These are phyloP conservation scores for Protostelium mycophagum DNA, from an alignment of 78 protist species.

Conservation along the genomic window DNA sequence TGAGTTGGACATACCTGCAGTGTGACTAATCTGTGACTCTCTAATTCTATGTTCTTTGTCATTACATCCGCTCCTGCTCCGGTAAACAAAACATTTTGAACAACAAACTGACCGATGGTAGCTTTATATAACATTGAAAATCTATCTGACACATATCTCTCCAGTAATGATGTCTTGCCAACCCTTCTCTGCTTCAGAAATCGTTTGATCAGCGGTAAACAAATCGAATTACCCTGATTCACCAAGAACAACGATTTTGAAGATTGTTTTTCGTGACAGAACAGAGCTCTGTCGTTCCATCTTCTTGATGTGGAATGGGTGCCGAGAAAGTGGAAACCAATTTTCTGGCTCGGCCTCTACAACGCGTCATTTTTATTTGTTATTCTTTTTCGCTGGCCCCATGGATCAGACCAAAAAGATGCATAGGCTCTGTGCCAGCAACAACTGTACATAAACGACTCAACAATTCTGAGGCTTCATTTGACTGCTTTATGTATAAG, in stretches of 20 bases:
- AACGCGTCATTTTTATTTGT: too few species aligned
- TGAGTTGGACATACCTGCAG: background rate
- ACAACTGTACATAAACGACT: too few species aligned
- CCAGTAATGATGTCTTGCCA: background rate
- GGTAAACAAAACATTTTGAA: too few species aligned
- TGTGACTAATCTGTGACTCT: constrained; percentile 31
- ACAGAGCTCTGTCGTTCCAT: background rate
- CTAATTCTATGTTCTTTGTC: background rate
- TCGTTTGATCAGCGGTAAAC: too few species aligned
- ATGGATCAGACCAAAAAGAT: too few species aligned
- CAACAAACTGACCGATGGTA: background rate
- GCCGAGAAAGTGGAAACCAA: too few species aligned
- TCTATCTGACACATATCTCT: background rate
- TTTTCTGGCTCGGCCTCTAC: too few species aligned
- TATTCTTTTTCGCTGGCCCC: too few species aligned
- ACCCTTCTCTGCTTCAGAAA: background rate
- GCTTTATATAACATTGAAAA: background rate
- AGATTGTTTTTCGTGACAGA: background rate
- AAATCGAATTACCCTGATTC: background rate
- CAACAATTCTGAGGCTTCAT: too few species aligned
- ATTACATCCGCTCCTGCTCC: background rate
- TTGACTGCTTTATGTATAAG: background rate
- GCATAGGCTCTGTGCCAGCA: too few species aligned
- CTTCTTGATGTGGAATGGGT: too few species aligned
- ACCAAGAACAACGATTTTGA: background rate